phyloP scores from a whole-genome alignment of 176 grass and related monocot species.

The Ampelocalamus luodianensis region DNA sequence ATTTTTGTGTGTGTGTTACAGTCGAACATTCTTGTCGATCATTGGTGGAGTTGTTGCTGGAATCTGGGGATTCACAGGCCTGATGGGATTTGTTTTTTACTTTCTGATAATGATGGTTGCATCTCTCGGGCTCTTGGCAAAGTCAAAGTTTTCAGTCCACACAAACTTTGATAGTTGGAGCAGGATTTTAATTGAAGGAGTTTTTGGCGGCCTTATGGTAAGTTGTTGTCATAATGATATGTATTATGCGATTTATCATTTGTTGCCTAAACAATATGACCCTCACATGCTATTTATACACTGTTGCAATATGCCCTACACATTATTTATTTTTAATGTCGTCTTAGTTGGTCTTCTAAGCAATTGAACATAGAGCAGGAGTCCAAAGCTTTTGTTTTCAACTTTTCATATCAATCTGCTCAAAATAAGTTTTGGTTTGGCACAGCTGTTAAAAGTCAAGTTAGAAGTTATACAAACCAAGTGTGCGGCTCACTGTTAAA shows the following conservation, averaged over 20 bases:
- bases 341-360: background rate
- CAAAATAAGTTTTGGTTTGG: background rate
- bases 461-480: background rate
- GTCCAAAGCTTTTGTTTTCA: background rate
- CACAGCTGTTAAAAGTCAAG: background rate
- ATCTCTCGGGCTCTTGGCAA: slow-evolving; percentile 67
- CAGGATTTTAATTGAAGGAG: slow-evolving; percentile 81
- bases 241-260: slow-evolving; percentile 18
- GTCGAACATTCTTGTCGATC: slow-evolving; percentile 93
- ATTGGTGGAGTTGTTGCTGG: slow-evolving; percentile 88
- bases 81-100: slow-evolving; percentile 85
- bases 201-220: slow-evolving; percentile 96
- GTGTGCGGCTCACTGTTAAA: background rate
- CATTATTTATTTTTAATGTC: background rate
- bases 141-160: slow-evolving; percentile 81
- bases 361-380: background rate
- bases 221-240: slow-evolving; percentile 24
- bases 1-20: slow-evolving; percentile 38
- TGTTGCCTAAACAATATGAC: background rate
- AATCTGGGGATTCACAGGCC: slow-evolving; percentile 86
- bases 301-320: background rate
- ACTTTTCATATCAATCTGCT: background rate
- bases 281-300: background rate
- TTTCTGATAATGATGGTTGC: slow-evolving; percentile 77
- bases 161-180: slow-evolving; percentile 86